Base-by-base conservation (phyloP, 2,329 filamentous ascomycete species). In the Graphilbum sp. region DNA sequence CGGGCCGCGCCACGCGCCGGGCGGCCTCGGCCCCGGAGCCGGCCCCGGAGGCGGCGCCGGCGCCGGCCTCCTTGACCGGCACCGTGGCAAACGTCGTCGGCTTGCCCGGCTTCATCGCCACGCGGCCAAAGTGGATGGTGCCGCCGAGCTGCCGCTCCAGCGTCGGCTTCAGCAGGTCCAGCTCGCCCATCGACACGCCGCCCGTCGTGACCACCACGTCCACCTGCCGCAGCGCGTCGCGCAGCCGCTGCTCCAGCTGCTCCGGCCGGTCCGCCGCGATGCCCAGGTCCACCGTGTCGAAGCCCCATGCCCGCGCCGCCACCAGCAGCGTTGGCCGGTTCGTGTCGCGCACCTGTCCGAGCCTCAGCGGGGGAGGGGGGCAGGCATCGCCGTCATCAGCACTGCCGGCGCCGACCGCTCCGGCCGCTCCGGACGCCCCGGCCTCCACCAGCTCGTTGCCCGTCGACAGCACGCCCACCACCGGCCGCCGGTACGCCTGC, bases 21-120 rank as follows among this genome's bases (percentile, higher is more conserved):
- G 12, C 27, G 13, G 5, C 11, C 27, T 10, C 18, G 11, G 16
- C n/a, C 21, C 6, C 2, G 15, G 15, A n/a, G 32, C 12, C 19
- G 21, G 5, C 29, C 2, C 5, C 25, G n/a, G 25, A 30, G 10
- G 11, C 17, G 18, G 8, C 10, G 21, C 21, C 25, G 31, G 9
- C 16, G 32, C 31, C 24, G 3, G 13, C 69, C 42, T 72, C 63
- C 55, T 76, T 77, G 30, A 70, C 63, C 1, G 83, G 77, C 0
- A 96, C 70, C 0, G 85, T 95, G 3, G 90, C 90, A 55, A 98
- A 98, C 0, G 90, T 98, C 0, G 87, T 95, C 2, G 90, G 90
- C 58, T 96, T 98, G 5, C 90, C 90, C 0, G 90, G 90, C 62
- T 98, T 98, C 90, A 98, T 96, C 39, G 79, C 73, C 3, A 98